phyloP scores from a whole-genome alignment of 768 basidiomycete species.

The Multifurca ochricompacta region DNA sequence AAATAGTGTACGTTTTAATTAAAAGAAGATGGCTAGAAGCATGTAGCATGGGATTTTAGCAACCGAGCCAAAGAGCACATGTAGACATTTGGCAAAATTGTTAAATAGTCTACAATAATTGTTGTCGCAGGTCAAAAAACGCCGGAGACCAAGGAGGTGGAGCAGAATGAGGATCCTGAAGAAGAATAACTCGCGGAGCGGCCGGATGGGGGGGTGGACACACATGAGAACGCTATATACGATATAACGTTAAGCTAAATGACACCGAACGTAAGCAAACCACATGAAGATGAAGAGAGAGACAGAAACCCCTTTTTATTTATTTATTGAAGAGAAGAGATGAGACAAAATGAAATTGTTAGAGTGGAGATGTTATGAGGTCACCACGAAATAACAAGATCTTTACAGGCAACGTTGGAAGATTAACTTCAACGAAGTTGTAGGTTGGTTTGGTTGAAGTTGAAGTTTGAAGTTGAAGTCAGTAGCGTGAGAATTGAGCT shows the following conservation, averaged over 20 bases:
- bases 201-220: neutral
- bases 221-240: neutral
- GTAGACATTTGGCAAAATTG: neutral
- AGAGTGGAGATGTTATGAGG: neutral
- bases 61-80: neutral
- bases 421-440: too few species aligned
- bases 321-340: neutral
- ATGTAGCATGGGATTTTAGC: neutral
- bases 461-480: too few species aligned
- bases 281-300: neutral
- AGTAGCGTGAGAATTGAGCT: slow-evolving; percentile 1
- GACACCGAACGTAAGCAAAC: neutral
- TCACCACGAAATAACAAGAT: too few species aligned
- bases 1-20: slow-evolving; percentile 4
- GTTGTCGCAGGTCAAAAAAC: slow-evolving; percentile 12
- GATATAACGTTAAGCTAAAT: slow-evolving; percentile 1
- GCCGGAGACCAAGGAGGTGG: neutral
- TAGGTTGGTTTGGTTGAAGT: too few species aligned
- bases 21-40: slow-evolving; percentile 12
- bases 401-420: too few species aligned
- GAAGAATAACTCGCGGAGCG: slow-evolving; percentile 6
- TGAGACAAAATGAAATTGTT: neutral
- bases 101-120: neutral
- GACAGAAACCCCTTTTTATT: neutral
- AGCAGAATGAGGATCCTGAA: slow-evolving; percentile 1